Conservation (phyloP, 257 asterid species). For the Gentiana macrophylla region DNA sequence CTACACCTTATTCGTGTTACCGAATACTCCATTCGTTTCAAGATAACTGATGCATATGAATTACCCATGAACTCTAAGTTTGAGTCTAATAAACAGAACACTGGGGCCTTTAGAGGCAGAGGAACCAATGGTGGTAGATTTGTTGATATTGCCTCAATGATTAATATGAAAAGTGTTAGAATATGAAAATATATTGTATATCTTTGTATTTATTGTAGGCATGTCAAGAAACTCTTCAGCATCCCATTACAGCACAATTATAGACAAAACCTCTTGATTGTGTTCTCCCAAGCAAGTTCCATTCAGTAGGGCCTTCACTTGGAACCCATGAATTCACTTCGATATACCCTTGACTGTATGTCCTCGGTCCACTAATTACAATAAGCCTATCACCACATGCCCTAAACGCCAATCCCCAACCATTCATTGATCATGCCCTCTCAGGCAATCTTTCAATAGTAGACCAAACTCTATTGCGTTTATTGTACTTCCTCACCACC, state of each 20-base stretch:
- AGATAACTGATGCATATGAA: too few species aligned
- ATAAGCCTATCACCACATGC: slow-evolving; percentile 44
- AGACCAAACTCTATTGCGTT: slow-evolving; percentile 34
- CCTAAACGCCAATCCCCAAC: slow-evolving; percentile 54
- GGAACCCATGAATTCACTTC: slow-evolving; percentile 50
- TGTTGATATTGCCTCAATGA: too few species aligned
- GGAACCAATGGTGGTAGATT: too few species aligned
- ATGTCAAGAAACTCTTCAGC: slow-evolving; percentile 31
- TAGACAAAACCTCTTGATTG: slow-evolving; percentile 76
- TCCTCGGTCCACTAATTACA: slow-evolving; percentile 72
- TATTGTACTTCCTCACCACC: slow-evolving; percentile 63
- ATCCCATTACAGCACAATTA: slow-evolving; percentile 99
- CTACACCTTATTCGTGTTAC: too few species aligned
- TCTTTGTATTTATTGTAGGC: too few species aligned
- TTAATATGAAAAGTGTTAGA: too few species aligned
- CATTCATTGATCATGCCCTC: slow-evolving; percentile 60
- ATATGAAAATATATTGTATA: too few species aligned
- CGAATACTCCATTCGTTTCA: too few species aligned
- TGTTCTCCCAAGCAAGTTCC: slow-evolving; percentile 72
- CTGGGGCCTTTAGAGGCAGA: too few species aligned
- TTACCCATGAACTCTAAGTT: too few species aligned
- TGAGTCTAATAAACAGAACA: too few species aligned
- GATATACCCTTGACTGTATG: slow-evolving; percentile 34
- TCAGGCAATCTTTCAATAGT: slow-evolving; percentile 69
- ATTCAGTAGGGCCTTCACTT: slow-evolving; percentile 34